Base-by-base conservation (phyloP, 176 grass and related monocot species). In the Cymbopogon citratus region DNA sequence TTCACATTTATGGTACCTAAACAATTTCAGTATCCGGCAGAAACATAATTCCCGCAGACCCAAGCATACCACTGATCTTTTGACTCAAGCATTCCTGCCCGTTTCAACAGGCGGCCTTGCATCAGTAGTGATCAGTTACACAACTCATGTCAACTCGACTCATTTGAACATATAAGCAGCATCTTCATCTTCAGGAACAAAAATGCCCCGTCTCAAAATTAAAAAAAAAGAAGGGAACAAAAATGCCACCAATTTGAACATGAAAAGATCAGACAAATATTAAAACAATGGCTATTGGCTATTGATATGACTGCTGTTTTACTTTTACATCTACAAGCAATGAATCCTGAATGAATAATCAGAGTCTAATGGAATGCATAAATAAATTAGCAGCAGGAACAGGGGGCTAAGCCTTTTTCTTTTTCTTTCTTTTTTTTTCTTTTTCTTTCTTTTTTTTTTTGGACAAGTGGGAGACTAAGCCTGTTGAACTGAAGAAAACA, bases 281-380 rank as follows among this genome's bases (percentile, higher is more conserved):
- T 45, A 9, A 23, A 85, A 85, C 43, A 85, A 89, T 81, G 73
- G 10, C n/a, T 85, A 71, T 51, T 71, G 61, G 19, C 23, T 75
- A 66, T 64, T n/a, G 10, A 10, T 81, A 72, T 33, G 2, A 45
- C 1, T 27, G 64, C 45, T 67, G 45, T 61, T 73, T 33, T 33
- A 33, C 3, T 61, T 73, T 83, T 84, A 80, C 81, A 84, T 60
- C 45, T 79, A 52, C 21, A 38, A 80, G 52, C 49, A 57, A 77
- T 81, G 63, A 75, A 81, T 73, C 72, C 71, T 16, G 49, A 64
- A 85, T 38, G 7, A 14, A 81, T 44, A 18, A 65, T 43, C 43
- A 65, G 18, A 9, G 31, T 33, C 36, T 38, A 38, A 38, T 38
- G 5, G 36, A 38, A 88, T 51, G 75, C 65, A 81, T 33, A 63